Evolutionary conservation across 257 asterid genomes (phyloP), one percentile per base, ranked within the genome.

Genomic region (Nyctanthes arbortristis): DNA sequence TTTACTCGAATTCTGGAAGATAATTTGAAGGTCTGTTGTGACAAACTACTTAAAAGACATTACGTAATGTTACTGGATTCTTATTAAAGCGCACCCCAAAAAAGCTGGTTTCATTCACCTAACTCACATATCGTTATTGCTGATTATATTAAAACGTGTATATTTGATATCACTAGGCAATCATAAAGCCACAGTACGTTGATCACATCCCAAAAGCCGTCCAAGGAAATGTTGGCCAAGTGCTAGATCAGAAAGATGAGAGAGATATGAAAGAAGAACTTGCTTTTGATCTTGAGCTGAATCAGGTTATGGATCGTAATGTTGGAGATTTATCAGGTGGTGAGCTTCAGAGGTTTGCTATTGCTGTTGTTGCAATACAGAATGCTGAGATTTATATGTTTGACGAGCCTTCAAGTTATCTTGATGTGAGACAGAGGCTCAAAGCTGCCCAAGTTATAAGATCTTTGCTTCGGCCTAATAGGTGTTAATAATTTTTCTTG

Each of bases 321-420:
- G 97, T 91, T 52, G 99, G 94, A 60, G 96, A 93, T 81, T 82
- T 93, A 73, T 93, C 96, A 77, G 97, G 99, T 77, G 97, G 55
- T 49, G 97, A 93, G 91, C 96, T 93, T 74, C 99, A 91, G 83
- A 79, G 99, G 69, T 91, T 89, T 87, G 97, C 97, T 45, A 91
- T 93, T 47, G 97, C 96, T 52, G 95, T 87, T 69, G 97, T 89
- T 65, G 87, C 89, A 18, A 77, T 94, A 63, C 99, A 94, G 81
- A 20, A 81, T 86, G 99, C 97, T 2, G 97, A 93, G 80, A 93
- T 93, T 68, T 93, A 83, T 80, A 93, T 93, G 99, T 94, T 94
- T 81, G 99, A 94, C 75, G 99, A 94, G 80, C 99, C 99, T 20
- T 94, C 99, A 4, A 94, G 99, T 87, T 94, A 94, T 79, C 97